Evolutionary conservation across 192 early-diverging fungal genomes (phyloP).

Genomic region (Gryganskiella cystojenkinii): DNA sequence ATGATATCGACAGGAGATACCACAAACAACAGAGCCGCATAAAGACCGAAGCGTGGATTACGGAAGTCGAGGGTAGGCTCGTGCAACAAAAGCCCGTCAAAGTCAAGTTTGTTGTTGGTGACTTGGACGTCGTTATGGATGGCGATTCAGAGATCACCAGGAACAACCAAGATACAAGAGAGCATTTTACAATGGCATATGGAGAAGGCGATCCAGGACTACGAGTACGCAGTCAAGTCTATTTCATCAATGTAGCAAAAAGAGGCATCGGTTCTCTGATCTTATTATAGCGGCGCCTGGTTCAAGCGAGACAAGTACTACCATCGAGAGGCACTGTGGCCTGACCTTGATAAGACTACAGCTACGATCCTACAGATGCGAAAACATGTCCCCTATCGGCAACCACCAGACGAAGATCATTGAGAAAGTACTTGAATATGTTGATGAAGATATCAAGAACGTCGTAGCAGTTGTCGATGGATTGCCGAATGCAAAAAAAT

Average conservation of each 20-base stretch:
- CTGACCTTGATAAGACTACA: too few relatives aligned
- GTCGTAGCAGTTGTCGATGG: slow-evolving; percentile 14
- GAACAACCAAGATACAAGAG: slow-evolving; percentile 14
- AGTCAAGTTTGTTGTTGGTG: slow-evolving; percentile 25
- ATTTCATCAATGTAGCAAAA: slow-evolving; percentile 22
- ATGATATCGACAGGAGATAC: slow-evolving; percentile 22
- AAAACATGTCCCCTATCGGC: too few relatives aligned
- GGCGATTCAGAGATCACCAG: slow-evolving; percentile 19
- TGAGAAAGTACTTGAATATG: too few relatives aligned
- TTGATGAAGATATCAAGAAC: background rate
- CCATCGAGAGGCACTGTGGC: too few relatives aligned
- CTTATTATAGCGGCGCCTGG: slow-evolving; percentile 14
- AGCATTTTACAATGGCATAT: background rate
- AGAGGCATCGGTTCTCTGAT: slow-evolving; percentile 21
- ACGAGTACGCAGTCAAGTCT: slow-evolving; percentile 12
- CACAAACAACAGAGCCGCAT: slow-evolving; percentile 20
- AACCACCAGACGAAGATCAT: too few relatives aligned
- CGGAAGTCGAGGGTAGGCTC: slow-evolving; percentile 1
- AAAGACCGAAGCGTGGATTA: background rate
- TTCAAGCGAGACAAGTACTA: too few relatives aligned
- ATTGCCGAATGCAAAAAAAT: slow-evolving; percentile 14
- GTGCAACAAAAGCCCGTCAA: slow-evolving; percentile 3
- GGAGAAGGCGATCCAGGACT: slow-evolving; percentile 16
- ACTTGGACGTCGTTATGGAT: slow-evolving; percentile 16
- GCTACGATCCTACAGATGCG: too few relatives aligned